Base-by-base conservation (phyloP, 2,329 filamentous ascomycete genomes). In the Balansia obtecta region DNA sequence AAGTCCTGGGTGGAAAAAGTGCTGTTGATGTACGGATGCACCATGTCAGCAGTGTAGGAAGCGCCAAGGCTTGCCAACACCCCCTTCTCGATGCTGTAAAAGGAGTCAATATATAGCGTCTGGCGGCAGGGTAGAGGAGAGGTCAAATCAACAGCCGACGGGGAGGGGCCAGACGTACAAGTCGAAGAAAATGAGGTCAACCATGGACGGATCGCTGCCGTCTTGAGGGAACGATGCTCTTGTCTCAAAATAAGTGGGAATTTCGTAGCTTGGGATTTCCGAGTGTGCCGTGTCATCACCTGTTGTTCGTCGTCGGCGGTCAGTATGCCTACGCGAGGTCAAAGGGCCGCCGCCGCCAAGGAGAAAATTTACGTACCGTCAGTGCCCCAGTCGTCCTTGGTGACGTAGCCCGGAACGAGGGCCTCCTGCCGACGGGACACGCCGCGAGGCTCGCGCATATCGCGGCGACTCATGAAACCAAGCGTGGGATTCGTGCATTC, bases 271-370 rank as follows among this genome's bases (percentile, higher is more conserved):
- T 1, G 74, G 68, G 42, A 79, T 75, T 8, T 50, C 48, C 4
- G 66, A 64, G 61, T 80, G 77, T 6, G 68, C 57, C 0, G 77
- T 80, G 53, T 81, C 77, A 56, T 80, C 77, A 15, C 76, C 74
- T 55, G 39, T 15, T 32, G 16, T 18, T 15, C 34, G 34, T 37
- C 7, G 13, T 12, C 15, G 11, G 11, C 34, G 11, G 34, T 15
- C 34, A 37, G 8, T 27, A 27, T 5, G 15, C 8, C 34, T 37
- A 4, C 34, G 15, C 34, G 30, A 46, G 30, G 41, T 40, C 16
- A 27, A 33, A 42, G 38, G n/a, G n/a, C n/a, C n/a, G n/a, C n/a
- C n/a, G n/a, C 5, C 9, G 20, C 20, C 22, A 16, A 37, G 30
- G 38, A 15, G 39, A 16, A 2, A 44, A 15, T 22, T 22, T 16